Base-by-base conservation (phyloP, 2,329 filamentous ascomycete species). In the Aspergillus puulaauensis region DNA sequence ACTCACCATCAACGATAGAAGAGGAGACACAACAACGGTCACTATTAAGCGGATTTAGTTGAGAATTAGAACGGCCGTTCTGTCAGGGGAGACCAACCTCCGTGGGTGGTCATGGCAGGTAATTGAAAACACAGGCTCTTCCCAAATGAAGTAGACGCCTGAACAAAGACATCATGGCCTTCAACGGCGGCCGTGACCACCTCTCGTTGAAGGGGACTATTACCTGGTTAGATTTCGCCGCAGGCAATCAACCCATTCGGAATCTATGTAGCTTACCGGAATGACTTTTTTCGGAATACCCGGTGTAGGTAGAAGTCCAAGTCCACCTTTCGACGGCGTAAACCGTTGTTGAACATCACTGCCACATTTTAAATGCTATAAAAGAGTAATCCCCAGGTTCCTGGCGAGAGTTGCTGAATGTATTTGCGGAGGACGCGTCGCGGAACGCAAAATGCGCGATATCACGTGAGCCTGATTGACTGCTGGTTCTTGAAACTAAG, bases 91-190 rank as follows among this genome's bases (percentile, higher is more conserved):
- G 23, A 83, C 87, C 69, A 78, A 92, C 90, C 91, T 63, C 93
- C 93, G 73, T 88, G 86, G 68, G 93, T 89, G 56, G 96, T 87
- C 33, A 97, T 87, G 23, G 93, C 93, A 8, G 93, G 93, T 1
- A 97, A 82, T 72, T 97, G 93, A 71, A 93, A 97, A 77, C 93
- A 97, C 53, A 97, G 75, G 69, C 91, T 96, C 75, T 97, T 97
- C 43, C 93, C 93, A 73, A 97, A 97, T 0, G 79, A 81, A 4
- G 79, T 81, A 3, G 79, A 79, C 21, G 93, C 93, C 75, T 97
- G 93, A 1, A 98, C 83, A 70, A 96, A 97, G 44, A 98, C 89
- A 87, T 98, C 93, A 61, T 93, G 83, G 15, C 91, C 89, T 56
- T 89, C 85, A 8, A 97, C 81, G 3, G 90, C 90, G 7, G 91